Evolutionary conservation across 768 basidiomycete species (phyloP), one percentile per base, ranked within the genome.

Genomic region (Sarcodon aspratus): DNA sequence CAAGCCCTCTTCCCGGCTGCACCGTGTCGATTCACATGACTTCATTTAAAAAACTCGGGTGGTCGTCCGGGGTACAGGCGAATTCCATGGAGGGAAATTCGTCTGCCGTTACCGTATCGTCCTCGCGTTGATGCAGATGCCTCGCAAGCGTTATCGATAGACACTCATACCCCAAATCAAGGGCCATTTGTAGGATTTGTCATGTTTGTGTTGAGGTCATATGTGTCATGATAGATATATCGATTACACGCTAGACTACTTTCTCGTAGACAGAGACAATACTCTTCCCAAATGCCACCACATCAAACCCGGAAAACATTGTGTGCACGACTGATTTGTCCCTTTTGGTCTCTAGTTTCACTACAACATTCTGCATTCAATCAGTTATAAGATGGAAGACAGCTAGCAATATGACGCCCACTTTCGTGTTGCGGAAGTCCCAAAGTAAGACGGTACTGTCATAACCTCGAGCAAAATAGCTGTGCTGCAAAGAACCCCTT

Each of bases 381-480:
- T 47, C 48, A 55, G 48, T 40, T 33, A 27, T 50, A 34, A 33
- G 47, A 49, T 36, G 31, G 51, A 48, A 13, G 36, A 47, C 33
- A 44, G 45, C 47, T 40, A 17, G 33, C 49, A 40, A 51, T 42
- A 49, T 44, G 45, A 50, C 45, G 50, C 63, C 48, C 64, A 72
- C 75, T 66, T 70, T 69, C 11, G 50, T 53, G 46, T 73, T 72
- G 32, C 76, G 67, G 59, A 67, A 72, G 56, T 78, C 78, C 73
- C 75, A 76, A 31, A 74, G 54, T 10, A 67, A 56, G 31, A 75
- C 64, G 31, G 52, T 54, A 13, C 71, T 70, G 53, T 77, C 75
- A 33, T 64, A 73, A 13, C 72, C 71, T 49, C 68, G 71, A 35
- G 66, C 69, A 59, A 75, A 78, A 50, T 71, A 64, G 46, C 61